A percentile compares a stretch with the other conserved stretches of the same genome.
Evolutionary conservation across 2,329 filamentous ascomycete genomes (phyloP).

Genomic region (Phialophora tarda): DNA sequence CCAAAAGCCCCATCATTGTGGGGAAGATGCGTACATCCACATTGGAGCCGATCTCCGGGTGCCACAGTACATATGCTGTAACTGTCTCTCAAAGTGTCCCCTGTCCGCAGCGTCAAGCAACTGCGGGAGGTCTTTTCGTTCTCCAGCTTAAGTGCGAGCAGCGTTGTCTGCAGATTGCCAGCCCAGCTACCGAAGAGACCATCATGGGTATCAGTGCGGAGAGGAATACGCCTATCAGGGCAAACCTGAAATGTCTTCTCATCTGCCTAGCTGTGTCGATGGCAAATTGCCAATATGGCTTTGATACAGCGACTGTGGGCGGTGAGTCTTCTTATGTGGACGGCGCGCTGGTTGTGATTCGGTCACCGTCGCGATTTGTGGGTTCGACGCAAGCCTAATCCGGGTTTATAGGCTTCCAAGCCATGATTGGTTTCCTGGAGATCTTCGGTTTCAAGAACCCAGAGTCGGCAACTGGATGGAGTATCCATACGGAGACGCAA

Average conservation of each 20-base stretch:
- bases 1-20: constrained; percentile 1
- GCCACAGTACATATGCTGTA: not conserved
- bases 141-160: not conserved
- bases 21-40: constrained; percentile 1
- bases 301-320: constrained; percentile 55
- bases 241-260: constrained; percentile 52
- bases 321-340: constrained; percentile 28
- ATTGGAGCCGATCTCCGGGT: not conserved
- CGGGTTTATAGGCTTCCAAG: constrained; percentile 47
- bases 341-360: not conserved
- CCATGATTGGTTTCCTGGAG: constrained; percentile 58
- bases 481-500: constrained; percentile 53
- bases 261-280: constrained; percentile 56
- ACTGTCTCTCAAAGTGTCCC: not conserved
- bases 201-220: constrained; percentile 26
- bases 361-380: not conserved
- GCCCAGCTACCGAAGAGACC: not conserved
- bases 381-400: not conserved
- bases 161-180: not conserved
- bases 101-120: not conserved
- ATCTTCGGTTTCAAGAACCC: constrained; percentile 59
- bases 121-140: not conserved
- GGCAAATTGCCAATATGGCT: constrained; percentile 60
- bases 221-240: constrained; percentile 21
- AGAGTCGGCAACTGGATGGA: constrained; percentile 38